These are phyloP conservation scores for Epicoccum nigrum DNA, from an alignment of 2,329 filamentous ascomycete species.

Conservation along the genomic window DNA sequence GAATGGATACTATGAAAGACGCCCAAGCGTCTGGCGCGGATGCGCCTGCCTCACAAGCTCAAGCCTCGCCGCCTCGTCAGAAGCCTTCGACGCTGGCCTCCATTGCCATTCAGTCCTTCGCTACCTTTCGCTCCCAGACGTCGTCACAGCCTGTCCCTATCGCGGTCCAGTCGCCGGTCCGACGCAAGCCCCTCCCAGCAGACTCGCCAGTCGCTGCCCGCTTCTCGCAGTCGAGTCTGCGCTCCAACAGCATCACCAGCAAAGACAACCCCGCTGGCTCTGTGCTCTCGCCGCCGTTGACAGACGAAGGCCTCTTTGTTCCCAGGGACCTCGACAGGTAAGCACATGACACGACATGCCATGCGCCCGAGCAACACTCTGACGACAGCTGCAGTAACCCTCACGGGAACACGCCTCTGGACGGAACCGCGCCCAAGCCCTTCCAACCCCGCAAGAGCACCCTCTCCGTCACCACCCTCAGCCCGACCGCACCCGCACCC, in stretches of 20 bases:
- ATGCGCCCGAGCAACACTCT: slow-evolving; percentile 19
- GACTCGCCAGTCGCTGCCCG: slow-evolving; percentile 56
- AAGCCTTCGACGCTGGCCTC: slow-evolving; percentile 48
- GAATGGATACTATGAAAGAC: slow-evolving; percentile 42
- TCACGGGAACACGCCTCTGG: slow-evolving; percentile 42
- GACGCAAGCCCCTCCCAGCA: slow-evolving; percentile 61
- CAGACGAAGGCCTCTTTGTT: slow-evolving; percentile 42
- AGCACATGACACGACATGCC: slow-evolving; percentile 18
- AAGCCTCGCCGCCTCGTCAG: slow-evolving; percentile 36
- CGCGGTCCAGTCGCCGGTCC: slow-evolving; percentile 50
- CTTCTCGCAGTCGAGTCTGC: slow-evolving; percentile 52
- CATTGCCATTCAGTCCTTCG: slow-evolving; percentile 52
- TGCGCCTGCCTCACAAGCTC: slow-evolving; percentile 26
- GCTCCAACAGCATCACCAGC: slow-evolving; percentile 46
- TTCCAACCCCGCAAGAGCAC: slow-evolving; percentile 33
- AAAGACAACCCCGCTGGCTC: slow-evolving; percentile 31
- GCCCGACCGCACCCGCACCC: slow-evolving; percentile 11
- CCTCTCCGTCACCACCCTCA: slow-evolving; percentile 23
- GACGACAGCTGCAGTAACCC: slow-evolving; percentile 39
- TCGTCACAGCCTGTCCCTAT: slow-evolving; percentile 49
- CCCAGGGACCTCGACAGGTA: slow-evolving; percentile 49
- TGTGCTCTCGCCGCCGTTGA: slow-evolving; percentile 41
- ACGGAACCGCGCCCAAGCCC: slow-evolving; percentile 31
- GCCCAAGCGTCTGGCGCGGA: slow-evolving; percentile 34
- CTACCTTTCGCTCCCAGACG: slow-evolving; percentile 51